A percentile compares a stretch with the other conserved stretches of the same genome.
Conservation (phyloP, 345 rosid species). For the Melaleuca alternifolia region DNA sequence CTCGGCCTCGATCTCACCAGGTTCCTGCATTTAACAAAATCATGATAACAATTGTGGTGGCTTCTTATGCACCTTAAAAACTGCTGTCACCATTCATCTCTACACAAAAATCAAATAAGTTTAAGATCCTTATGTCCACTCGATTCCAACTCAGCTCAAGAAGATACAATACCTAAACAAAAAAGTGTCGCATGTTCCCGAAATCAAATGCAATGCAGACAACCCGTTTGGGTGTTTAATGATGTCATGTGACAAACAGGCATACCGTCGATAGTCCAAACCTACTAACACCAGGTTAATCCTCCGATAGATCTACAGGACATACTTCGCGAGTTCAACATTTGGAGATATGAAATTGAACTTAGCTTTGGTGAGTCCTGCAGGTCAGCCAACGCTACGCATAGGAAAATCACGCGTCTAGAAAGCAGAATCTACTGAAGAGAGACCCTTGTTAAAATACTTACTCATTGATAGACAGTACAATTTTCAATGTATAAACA, state of each 20-base stretch:
- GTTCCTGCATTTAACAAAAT: conserved; percentile 19
- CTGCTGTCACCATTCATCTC: not conserved
- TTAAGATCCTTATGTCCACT: not conserved
- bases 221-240: not conserved
- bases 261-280: not conserved
- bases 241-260: not conserved
- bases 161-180: not conserved
- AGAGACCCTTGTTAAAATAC: too few species aligned
- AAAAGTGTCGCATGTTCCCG: not conserved
- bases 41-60: not conserved
- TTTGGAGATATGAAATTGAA: not conserved
- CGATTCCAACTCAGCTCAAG: not conserved
- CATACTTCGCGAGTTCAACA: not conserved
- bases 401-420: not conserved
- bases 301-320: not conserved
- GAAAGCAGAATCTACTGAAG: not conserved
- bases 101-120: not conserved
- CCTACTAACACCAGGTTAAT: not conserved
- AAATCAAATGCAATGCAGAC: not conserved
- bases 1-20: conserved; percentile 59
- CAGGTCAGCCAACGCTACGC: not conserved
- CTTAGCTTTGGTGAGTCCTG: not conserved
- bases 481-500: not conserved
- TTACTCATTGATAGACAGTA: too few species aligned
- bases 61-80: not conserved